A percentile compares a stretch with the other conserved stretches of the same genome.
These are phyloP conservation scores for Termitomyces sp. DNA, from an alignment of 768 basidiomycete species.

Conservation along the genomic window DNA sequence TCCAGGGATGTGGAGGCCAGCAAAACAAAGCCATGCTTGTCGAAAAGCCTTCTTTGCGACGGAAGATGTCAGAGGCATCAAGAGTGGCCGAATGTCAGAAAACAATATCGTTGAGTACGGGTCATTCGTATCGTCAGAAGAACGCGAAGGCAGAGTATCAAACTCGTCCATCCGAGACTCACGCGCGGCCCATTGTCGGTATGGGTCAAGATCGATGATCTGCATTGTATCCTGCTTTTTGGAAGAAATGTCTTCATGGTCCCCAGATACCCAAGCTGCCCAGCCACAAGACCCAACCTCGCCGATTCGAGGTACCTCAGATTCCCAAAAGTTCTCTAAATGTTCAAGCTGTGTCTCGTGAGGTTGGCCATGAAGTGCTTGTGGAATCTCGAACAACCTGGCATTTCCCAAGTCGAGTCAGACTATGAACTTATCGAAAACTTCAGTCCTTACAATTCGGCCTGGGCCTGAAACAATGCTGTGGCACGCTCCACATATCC, in stretches of 20 bases:
- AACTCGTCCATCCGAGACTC: slow-evolving; percentile 50
- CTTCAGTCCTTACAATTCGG: slow-evolving; percentile 59
- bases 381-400: slow-evolving; percentile 61
- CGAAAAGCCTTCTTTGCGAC: slow-evolving; percentile 57
- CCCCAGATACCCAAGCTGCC: slow-evolving; percentile 54
- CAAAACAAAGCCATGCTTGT: slow-evolving; percentile 63
- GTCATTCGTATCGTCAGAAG: slow-evolving; percentile 52
- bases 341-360: slow-evolving; percentile 49
- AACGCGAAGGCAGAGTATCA: slow-evolving; percentile 49
- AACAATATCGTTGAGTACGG: slow-evolving; percentile 75
- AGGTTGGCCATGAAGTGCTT: slow-evolving; percentile 37
- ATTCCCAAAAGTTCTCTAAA: slow-evolving; percentile 84
- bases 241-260: slow-evolving; percentile 30
- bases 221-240: slow-evolving; percentile 9
- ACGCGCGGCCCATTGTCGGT: slow-evolving; percentile 58
- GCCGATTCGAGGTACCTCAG: slow-evolving; percentile 72
- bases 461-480: slow-evolving; percentile 81
- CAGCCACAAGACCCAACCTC: slow-evolving; percentile 68
- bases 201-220: slow-evolving; percentile 52
- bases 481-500: slow-evolving; percentile 73
- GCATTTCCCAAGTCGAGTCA: slow-evolving; percentile 4
- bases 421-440: neutral
- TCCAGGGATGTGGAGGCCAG: slow-evolving; percentile 73
- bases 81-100: slow-evolving; percentile 60
- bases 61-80: slow-evolving; percentile 45